Base-by-base conservation (phyloP, 805 yeast species). In the Myxozyma lipomycoides region DNA sequence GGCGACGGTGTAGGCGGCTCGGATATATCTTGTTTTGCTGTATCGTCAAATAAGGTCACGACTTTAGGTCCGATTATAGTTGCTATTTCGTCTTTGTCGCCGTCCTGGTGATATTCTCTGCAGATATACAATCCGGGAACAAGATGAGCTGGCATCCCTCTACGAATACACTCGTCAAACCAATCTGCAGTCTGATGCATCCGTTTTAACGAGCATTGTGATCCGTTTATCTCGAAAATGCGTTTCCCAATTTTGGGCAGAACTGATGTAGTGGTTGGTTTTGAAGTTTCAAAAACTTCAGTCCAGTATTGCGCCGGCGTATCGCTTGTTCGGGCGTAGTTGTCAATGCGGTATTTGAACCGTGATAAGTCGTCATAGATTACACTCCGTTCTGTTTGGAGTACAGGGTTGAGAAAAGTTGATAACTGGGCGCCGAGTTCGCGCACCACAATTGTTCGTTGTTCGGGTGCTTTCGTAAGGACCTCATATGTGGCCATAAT, bases 401-500 rank as follows among this genome's bases (percentile, higher is more conserved):
- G 43, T n/a, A 9, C 43, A n/a, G 32, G 32, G 26, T 43, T 37
- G 45, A 10, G 18, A 4, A 10, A 5, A 35, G 26, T 4, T 21
- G 49, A 42, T 44, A 53, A 37, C 37, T 53, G 55, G n/a, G 44
- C 36, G 40, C 44, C 43, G 3, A 55, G 48, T 24, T 55, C 59
- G 23, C 49, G 58, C 34, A 48, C 56, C 21, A 51, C 51, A 19
- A 49, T 46, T n/a, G 47, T 37, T 12, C 51, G 52, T 45, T 55
- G 55, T 23, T 55, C 53, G 15, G 53, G 46, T 3, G 50, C 43
- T 23, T 51, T 47, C 23, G 48, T 47, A 17, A 51, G 44, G 10
- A 55, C 59, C 6, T 55, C 52, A 32, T 48, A 52, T 6, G 45
- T 42, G 3, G 52, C 47, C 49, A 55, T 51, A n/a, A 42, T 45